Evolutionary conservation across 1,139 yeast species (phyloP).

Genomic region (Yamadazyma aaseri): DNA sequence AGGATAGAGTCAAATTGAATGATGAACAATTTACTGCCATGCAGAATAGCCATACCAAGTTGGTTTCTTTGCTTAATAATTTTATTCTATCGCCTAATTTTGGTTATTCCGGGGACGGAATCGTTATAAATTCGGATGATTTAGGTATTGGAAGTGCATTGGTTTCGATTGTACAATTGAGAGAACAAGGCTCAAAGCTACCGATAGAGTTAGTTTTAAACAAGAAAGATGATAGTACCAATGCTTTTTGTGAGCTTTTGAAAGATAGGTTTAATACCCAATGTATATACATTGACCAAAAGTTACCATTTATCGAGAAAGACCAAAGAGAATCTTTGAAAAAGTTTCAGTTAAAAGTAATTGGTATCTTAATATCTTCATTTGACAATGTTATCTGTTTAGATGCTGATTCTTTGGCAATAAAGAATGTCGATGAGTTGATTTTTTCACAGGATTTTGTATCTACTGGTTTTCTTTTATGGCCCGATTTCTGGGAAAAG

Average conservation of each 20-base stretch:
- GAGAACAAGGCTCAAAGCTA: conserved; percentile 32
- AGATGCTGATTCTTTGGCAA: conserved; percentile 38
- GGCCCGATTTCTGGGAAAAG: conserved; percentile 43
- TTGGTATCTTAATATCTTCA: conserved; percentile 33
- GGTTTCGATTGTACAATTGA: conserved; percentile 29
- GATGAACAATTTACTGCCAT: conserved; percentile 22
- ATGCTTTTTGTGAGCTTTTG: conserved; percentile 29
- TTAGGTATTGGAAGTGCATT: conserved; percentile 29
- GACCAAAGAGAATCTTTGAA: conserved; percentile 2
- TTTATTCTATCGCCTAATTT: conserved; percentile 23
- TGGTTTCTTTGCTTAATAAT: conserved; percentile 23
- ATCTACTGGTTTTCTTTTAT: conserved; percentile 30
- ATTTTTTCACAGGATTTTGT: conserved; percentile 26
- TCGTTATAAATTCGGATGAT: conserved; percentile 34
- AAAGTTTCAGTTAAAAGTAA: conserved; percentile 30
- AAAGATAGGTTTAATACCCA: conserved; percentile 30
- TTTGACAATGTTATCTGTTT: conserved; percentile 35
- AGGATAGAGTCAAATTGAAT: conserved; percentile 20
- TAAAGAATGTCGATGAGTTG: conserved; percentile 31
- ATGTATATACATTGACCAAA: conserved; percentile 31
- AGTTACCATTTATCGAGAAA: conserved; percentile 10
- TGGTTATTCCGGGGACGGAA: conserved; percentile 32
- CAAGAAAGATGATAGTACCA: conserved; percentile 24
- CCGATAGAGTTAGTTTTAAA: conserved; percentile 38
- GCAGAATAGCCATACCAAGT: conserved; percentile 23